phyloP scores from a whole-genome alignment of 2,329 filamentous ascomycete genomes.

The Periglandula ipomoeae region DNA sequence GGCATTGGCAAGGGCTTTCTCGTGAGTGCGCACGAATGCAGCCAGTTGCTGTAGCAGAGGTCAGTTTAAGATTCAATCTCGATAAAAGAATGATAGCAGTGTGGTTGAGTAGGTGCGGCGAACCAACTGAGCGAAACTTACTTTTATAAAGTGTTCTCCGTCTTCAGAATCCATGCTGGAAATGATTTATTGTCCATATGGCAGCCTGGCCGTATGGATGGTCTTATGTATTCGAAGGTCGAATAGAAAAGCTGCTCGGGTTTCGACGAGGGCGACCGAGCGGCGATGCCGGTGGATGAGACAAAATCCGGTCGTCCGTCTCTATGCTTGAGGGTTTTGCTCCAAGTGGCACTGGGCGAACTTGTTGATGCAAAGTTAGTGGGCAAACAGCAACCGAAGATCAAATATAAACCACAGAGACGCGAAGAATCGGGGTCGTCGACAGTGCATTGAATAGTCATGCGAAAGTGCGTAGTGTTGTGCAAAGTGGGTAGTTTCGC shows the following conservation, averaged over 20 bases:
- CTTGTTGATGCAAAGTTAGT: constrained; percentile 2
- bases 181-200: constrained; percentile 19
- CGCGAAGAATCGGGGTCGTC: too few relatives aligned
- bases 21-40: constrained; percentile 91
- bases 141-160: constrained; percentile 83
- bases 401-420: too few relatives aligned
- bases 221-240: neutral
- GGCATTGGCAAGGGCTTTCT: constrained; percentile 94
- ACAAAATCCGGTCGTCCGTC: neutral
- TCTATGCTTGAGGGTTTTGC: neutral
- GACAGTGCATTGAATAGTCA: neutral
- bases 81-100: neutral
- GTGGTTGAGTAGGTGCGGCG: neutral
- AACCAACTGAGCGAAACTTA: constrained; percentile 24
- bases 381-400: neutral
- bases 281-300: neutral
- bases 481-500: neutral
- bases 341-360: neutral
- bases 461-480: neutral
- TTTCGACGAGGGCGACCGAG: neutral
- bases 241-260: neutral
- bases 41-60: constrained; percentile 70
- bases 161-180: constrained; percentile 74
- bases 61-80: too few relatives aligned
- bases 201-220: neutral